phyloP scores from a whole-genome alignment of 805 yeast genomes.

The Pichia thaimueangensis region DNA sequence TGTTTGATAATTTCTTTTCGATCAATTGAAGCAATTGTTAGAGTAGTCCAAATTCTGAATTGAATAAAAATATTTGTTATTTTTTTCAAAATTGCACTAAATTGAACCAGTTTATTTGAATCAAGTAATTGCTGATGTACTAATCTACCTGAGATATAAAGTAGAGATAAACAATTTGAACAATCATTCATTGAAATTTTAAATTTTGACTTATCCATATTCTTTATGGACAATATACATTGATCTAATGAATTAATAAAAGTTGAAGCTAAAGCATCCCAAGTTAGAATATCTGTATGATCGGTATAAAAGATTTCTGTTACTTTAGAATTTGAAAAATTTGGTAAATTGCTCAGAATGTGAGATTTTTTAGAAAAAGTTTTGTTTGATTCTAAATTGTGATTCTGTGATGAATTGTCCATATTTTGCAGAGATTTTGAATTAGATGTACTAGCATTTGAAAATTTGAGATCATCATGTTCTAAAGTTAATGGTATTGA shows the following conservation, averaged over 20 bases:
- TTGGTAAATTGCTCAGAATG: conserved; percentile 2
- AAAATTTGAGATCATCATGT: not conserved
- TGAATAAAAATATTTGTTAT: conserved; percentile 53
- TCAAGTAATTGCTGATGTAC: conserved; percentile 44
- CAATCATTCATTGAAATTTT: conserved; percentile 46
- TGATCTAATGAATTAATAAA: conserved; percentile 43
- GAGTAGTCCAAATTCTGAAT: conserved; percentile 44
- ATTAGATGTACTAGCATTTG: not conserved
- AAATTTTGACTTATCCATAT: conserved; percentile 46
- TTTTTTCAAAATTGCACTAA: conserved; percentile 45
- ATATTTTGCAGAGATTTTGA: not conserved
- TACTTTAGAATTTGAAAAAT: conserved; percentile 2
- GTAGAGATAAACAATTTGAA: conserved; percentile 44
- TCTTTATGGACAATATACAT: conserved; percentile 45
- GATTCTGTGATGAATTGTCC: not conserved
- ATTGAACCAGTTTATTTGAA: conserved; percentile 40
- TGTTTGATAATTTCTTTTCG: not conserved
- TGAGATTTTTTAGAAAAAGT: not conserved
- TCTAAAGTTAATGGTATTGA: conserved; percentile 22
- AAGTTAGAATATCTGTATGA: conserved; percentile 50
- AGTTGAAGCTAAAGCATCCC: conserved; percentile 50
- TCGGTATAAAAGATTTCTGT: conserved; percentile 44
- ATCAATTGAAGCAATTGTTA: conserved; percentile 4
- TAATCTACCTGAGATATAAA: conserved; percentile 51
- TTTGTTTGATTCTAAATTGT: not conserved